Evolutionary conservation across 2,329 filamentous ascomycete genomes (phyloP), one percentile per base, ranked within the genome.

Genomic region (Davidsoniella eucalypti): DNA sequence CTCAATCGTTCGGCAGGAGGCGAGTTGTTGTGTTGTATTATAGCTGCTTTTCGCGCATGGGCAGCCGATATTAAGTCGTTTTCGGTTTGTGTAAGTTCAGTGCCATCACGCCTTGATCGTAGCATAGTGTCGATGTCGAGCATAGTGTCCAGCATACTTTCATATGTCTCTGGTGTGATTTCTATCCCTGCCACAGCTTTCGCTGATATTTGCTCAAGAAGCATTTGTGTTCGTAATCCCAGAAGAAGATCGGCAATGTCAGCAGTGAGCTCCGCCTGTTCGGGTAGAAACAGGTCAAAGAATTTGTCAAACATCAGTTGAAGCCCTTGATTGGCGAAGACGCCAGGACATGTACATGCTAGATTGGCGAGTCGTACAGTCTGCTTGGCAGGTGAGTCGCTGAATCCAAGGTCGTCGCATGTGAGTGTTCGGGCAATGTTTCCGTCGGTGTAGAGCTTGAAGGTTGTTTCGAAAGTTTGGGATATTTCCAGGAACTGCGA

Each of bases 291-390:
- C 1, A 69, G 65, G 47, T 67, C 64, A 44, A 66, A 61, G 43
- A 67, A 67, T 17, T 66, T 64, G 47, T 68, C 65, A 54, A 72
- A 65, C 18, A 68, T 59, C 17, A 63, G 59, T n/a, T 70, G 62
- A 38, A 74, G 69, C 45, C 51, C 51, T 21, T 47, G 38, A 25
- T 55, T 53, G 44, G 55, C 54, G 45, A 51, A 51, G 37, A 54
- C 48, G 42, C 45, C 26, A 36, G 41, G 39, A 47, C 45, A 54
- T 42, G 52, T 47, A 40, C 48, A 53, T 3, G 52, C 49, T 26
- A 54, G 33, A 23, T 53, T 53, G 10, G 53, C 54, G 18, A 54
- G 44, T 16, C 54, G 44, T 14, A 54, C 48, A 23, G 53, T 55
- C 36, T 53, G 51, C 17, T 52, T 54, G 12, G 54, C 50, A 21